Conservation (phyloP, 352 stramenopile species). For the Phytophthora pisi region DNA sequence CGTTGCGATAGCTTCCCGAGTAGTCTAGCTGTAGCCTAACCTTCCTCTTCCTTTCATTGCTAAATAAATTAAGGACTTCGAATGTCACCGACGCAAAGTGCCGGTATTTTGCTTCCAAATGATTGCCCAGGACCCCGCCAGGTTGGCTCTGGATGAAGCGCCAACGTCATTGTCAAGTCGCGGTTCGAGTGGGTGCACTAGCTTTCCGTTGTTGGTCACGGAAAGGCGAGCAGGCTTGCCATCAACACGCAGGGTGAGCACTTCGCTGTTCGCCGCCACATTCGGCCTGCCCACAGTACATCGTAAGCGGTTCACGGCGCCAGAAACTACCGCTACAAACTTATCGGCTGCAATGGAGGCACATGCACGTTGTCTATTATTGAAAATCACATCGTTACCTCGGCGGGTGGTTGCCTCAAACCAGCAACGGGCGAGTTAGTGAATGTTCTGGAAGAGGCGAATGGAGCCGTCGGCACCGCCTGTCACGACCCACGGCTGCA, state of each 20-base stretch:
- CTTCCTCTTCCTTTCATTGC: slow-evolving; percentile 37
- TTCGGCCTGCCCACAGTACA: not conserved
- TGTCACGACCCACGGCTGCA: slow-evolving; percentile 92
- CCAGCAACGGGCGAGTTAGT: slow-evolving; percentile 49
- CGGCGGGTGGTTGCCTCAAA: slow-evolving; percentile 14
- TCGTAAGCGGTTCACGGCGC: not conserved
- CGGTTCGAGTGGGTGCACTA: not conserved
- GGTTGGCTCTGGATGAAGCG: not conserved
- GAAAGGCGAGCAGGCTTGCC: not conserved
- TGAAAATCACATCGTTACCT: slow-evolving; percentile 12
- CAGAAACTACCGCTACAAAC: slow-evolving; percentile 8
- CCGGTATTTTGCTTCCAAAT: not conserved
- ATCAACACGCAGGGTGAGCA: not conserved
- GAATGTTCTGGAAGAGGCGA: slow-evolving; percentile 98
- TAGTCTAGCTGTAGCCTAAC: slow-evolving; percentile 36
- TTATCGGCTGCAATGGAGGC: not conserved
- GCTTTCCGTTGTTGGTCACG: not conserved
- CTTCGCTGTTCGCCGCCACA: not conserved
- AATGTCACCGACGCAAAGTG: slow-evolving; percentile 13
- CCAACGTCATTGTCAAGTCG: not conserved
- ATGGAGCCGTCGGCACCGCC: slow-evolving; percentile 95
- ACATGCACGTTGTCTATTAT: slow-evolving; percentile 40
- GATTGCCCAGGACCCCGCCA: no score
- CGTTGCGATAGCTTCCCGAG: slow-evolving; percentile 22
- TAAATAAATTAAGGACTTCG: slow-evolving; percentile 55